phyloP scores from a whole-genome alignment of 2,329 filamentous ascomycete genomes.

The Colletotrichum graminicola region DNA sequence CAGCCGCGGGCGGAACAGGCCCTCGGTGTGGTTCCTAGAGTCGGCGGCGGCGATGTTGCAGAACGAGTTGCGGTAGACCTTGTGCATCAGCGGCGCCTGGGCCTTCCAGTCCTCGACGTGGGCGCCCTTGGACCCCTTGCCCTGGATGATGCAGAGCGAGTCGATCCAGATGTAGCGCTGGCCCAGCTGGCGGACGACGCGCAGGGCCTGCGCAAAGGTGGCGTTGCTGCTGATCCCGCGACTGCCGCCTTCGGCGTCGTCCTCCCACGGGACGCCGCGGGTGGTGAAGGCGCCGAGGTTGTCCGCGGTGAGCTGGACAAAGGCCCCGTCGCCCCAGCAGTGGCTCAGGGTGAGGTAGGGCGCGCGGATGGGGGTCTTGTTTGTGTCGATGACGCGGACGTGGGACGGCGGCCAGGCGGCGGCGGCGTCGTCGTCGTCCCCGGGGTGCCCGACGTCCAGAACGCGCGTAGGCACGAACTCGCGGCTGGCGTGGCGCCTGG shows the following conservation, averaged over 20 bases:
- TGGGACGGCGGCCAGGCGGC: not conserved
- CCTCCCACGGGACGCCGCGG: constrained; percentile 23
- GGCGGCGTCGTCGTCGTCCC: too few relatives aligned
- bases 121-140: constrained; percentile 1
- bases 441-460: constrained; percentile 34
- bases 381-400: constrained; percentile 22
- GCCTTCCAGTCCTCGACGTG: constrained; percentile 41
- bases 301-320: constrained; percentile 23
- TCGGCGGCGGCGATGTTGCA: constrained; percentile 42
- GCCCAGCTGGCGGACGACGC: constrained; percentile 36
- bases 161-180: constrained; percentile 47
- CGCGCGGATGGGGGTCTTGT: not conserved
- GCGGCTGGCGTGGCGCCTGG: constrained; percentile 4
- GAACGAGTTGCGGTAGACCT: constrained; percentile 37
- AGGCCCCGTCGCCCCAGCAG: constrained; percentile 41
- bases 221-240: constrained; percentile 7
- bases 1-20: constrained; percentile 27
- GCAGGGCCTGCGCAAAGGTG: constrained; percentile 44
- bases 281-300: constrained; percentile 15
- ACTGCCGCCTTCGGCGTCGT: not conserved
- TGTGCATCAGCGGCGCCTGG: constrained; percentile 39
- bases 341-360: constrained; percentile 44
- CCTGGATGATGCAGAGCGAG: constrained; percentile 47
- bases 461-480: constrained; percentile 36
- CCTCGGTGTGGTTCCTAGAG: constrained; percentile 23